These are phyloP conservation scores for Aspergillus vadensis DNA, from an alignment of 2,329 filamentous ascomycete genomes.

Conservation along the genomic window DNA sequence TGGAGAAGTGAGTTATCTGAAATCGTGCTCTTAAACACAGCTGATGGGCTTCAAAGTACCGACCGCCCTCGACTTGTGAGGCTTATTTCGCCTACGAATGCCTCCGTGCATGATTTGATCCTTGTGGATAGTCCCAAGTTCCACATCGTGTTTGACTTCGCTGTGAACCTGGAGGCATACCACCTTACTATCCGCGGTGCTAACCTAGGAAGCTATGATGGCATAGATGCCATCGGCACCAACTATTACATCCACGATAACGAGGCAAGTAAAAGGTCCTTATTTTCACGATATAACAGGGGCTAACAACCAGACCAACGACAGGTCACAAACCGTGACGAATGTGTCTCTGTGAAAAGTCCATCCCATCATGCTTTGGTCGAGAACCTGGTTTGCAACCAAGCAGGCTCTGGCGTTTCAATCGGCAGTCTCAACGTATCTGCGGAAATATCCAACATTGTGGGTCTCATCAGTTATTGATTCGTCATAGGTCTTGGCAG, in stretches of 20 bases:
- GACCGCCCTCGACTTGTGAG: constrained; percentile 26
- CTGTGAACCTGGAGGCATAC: constrained; percentile 41
- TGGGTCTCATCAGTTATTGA: constrained; percentile 9
- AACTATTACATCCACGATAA: constrained; percentile 44
- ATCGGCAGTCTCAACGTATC: constrained; percentile 40
- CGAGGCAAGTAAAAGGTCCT: constrained; percentile 20
- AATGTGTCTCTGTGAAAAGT: constrained; percentile 43
- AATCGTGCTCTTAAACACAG: not conserved
- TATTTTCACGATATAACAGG: accelerated
- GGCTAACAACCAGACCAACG: too few relatives aligned
- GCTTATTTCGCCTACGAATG: constrained; percentile 28
- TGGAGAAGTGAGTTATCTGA: constrained; percentile 26
- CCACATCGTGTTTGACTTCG: constrained; percentile 41
- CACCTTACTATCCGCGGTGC: constrained; percentile 42
- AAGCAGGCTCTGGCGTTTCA: constrained; percentile 40
- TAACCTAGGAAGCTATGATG: constrained; percentile 41
- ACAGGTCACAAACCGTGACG: constrained; percentile 41
- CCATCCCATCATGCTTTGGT: constrained; percentile 40
- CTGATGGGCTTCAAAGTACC: constrained; percentile 11
- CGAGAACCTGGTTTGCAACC: constrained; percentile 42
- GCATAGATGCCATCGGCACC: constrained; percentile 39
- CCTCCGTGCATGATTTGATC: constrained; percentile 36
- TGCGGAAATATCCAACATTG: constrained; percentile 35
- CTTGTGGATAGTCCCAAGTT: constrained; percentile 40
- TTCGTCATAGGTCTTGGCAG: too few relatives aligned